Conservation (phyloP, 2,329 filamentous ascomycete species). For the Neopestalotiopsis sp. region DNA sequence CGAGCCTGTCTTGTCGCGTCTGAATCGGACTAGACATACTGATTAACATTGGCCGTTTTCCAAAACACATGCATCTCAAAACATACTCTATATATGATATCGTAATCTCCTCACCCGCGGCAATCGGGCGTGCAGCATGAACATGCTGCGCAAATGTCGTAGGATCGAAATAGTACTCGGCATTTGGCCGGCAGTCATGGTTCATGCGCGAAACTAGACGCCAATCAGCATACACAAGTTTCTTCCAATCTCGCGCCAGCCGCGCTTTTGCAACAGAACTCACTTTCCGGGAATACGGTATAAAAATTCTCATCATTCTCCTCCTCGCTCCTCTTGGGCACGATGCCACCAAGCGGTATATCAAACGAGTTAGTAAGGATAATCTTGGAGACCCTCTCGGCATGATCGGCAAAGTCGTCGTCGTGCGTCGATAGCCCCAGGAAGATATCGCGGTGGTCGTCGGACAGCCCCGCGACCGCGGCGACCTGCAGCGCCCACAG, state of each 20-base stretch:
- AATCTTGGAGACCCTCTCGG: slow-evolving; percentile 40
- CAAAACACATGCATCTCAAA: not conserved
- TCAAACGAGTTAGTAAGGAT: slow-evolving; percentile 45
- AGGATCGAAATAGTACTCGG: slow-evolving; percentile 47
- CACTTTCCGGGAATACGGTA: slow-evolving; percentile 44
- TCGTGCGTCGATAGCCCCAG: slow-evolving; percentile 44
- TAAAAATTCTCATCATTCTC: slow-evolving; percentile 32
- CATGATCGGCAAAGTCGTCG: slow-evolving; percentile 25
- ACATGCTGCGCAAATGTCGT: slow-evolving; percentile 43
- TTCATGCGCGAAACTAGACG: slow-evolving; percentile 44
- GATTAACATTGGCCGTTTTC: not conserved
- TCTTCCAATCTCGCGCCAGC: not conserved
- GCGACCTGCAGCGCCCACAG: slow-evolving; percentile 37
- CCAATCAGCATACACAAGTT: no score
- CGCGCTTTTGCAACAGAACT: slow-evolving; percentile 7
- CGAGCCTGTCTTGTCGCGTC: slow-evolving; percentile 34
- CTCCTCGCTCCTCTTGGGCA: slow-evolving; percentile 28
- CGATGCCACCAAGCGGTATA: slow-evolving; percentile 37
- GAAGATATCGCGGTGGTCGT: slow-evolving; percentile 34
- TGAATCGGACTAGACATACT: slow-evolving; percentile 33
- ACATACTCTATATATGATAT: slow-evolving; percentile 45
- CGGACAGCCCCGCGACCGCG: slow-evolving; percentile 37
- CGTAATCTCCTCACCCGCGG: slow-evolving; percentile 47
- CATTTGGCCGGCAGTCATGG: slow-evolving; percentile 51
- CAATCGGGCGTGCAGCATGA: slow-evolving; percentile 44